Evolutionary conservation across 495 filamentous ascomycete species (phyloP).

Genomic region (Thermothielavioides terrestris): DNA sequence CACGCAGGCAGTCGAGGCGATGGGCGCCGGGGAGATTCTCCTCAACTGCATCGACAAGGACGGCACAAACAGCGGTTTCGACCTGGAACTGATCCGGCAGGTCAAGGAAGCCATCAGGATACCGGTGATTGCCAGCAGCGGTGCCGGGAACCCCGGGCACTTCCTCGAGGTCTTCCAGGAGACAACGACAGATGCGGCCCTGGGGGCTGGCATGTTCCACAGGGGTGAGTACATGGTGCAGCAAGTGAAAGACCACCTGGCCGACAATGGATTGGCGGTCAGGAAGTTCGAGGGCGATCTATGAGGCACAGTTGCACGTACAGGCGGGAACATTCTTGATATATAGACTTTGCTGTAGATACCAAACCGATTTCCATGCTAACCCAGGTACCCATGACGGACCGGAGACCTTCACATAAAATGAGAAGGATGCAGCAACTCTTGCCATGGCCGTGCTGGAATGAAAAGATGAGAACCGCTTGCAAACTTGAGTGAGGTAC

Average conservation of each 20-base stretch:
- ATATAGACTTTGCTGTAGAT: background rate
- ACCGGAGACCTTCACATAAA: too few relatives aligned
- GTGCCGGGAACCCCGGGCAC: constrained; percentile 80
- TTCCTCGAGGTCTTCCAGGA: constrained; percentile 84
- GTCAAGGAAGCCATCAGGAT: constrained; percentile 81
- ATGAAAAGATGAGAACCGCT: too few relatives aligned
- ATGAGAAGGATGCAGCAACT: too few relatives aligned
- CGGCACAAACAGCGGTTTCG: constrained; percentile 90
- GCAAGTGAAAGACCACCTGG: constrained; percentile 82
- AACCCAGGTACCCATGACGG: too few relatives aligned
- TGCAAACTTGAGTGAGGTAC: too few relatives aligned
- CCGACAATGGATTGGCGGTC: constrained; percentile 61
- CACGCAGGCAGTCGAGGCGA: constrained; percentile 81
- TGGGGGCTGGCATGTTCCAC: constrained; percentile 98
- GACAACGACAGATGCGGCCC: constrained; percentile 81
- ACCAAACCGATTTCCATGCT: background rate
- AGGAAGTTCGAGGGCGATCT: constrained; percentile 57
- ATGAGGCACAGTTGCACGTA: constrained; percentile 20
- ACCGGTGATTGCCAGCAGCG: constrained; percentile 91
- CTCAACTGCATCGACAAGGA: constrained; percentile 98
- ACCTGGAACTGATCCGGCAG: constrained; percentile 79
- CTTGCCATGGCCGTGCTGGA: too few relatives aligned
- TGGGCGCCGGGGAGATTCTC: constrained; percentile 91
- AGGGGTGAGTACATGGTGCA: constrained; percentile 87
- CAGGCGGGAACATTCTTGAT: background rate